These are phyloP conservation scores for Cerrena zonata DNA, from an alignment of 1,284 basidiomycete genomes.

Conservation along the genomic window DNA sequence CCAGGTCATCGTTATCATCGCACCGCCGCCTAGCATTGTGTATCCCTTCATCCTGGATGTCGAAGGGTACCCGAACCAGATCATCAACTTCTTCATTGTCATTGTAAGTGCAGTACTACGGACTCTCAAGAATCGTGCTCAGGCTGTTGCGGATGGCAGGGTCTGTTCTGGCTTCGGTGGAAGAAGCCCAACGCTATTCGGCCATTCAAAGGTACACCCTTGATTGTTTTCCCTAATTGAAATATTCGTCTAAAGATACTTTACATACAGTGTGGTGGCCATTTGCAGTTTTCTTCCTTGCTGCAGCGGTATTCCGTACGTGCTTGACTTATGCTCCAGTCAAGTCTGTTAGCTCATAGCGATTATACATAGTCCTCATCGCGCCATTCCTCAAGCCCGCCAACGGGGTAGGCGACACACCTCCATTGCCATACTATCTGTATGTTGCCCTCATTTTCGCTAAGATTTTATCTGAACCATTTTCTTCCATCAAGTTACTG, in stretches of 20 bases:
- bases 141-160: no score
- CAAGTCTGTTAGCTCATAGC: neutral
- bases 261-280: constrained; percentile 42
- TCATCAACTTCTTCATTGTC: constrained; percentile 46
- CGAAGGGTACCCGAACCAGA: constrained; percentile 46
- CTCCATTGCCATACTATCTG: constrained; percentile 52
- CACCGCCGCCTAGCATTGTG: constrained; percentile 55
- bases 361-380: constrained; percentile 42
- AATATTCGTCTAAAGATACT: neutral
- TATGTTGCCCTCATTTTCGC: constrained; percentile 19
- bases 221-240: no score
- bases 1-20: constrained; percentile 42
- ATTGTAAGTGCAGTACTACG: no score
- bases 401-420: constrained; percentile 46
- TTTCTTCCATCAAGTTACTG: constrained; percentile 36
- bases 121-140: no score
- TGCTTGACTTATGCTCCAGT: no score
- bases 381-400: constrained; percentile 46
- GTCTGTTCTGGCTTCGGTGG: constrained; percentile 49
- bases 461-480: no score
- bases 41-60: constrained; percentile 58
- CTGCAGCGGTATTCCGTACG: constrained; percentile 39
- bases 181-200: constrained; percentile 36
- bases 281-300: constrained; percentile 46
- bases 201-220: constrained; percentile 51